Percentiles rank a stretch among this genome's conserved stretches.
Evolutionary conservation across 805 yeast genomes (phyloP).

Genomic region (Teunomyces panamensis): DNA sequence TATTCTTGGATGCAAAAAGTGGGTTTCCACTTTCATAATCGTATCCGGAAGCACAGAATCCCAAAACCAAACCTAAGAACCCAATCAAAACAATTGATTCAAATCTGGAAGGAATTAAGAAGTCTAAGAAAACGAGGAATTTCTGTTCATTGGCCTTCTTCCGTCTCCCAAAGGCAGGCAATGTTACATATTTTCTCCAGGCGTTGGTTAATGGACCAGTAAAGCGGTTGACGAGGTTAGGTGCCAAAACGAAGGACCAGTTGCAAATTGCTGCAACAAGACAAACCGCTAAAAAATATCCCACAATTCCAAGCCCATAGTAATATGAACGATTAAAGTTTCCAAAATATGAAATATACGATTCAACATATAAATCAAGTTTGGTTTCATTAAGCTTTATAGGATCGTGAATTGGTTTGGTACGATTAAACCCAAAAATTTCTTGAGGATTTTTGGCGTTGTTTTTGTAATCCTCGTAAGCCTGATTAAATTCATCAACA

Average conservation of each 20-base stretch:
- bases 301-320: constrained; percentile 21
- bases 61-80: constrained; percentile 18
- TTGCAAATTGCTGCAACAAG: constrained; percentile 8
- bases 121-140: constrained; percentile 16
- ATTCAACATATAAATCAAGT: constrained; percentile 8
- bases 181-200: constrained; percentile 13
- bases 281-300: constrained; percentile 19
- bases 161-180: constrained; percentile 21
- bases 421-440: constrained; percentile 21
- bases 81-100: constrained; percentile 29
- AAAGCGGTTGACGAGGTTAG: constrained; percentile 26
- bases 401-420: constrained; percentile 19
- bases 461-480: constrained; percentile 13
- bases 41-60: constrained; percentile 7
- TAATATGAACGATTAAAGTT: constrained; percentile 23
- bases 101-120: constrained; percentile 34
- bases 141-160: constrained; percentile 18
- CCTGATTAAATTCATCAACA: constrained; percentile 12
- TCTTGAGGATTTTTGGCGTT: constrained; percentile 16
- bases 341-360: constrained; percentile 18
- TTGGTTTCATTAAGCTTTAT: constrained; percentile 17
- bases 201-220: constrained; percentile 22
- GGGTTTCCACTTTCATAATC: constrained; percentile 14
- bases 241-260: constrained; percentile 22
- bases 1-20: constrained; percentile 6